Percentiles rank a stretch among this genome's conserved stretches.
Evolutionary conservation across 2,329 filamentous ascomycete genomes (phyloP).

Genomic region (Huntiella omanensis): DNA sequence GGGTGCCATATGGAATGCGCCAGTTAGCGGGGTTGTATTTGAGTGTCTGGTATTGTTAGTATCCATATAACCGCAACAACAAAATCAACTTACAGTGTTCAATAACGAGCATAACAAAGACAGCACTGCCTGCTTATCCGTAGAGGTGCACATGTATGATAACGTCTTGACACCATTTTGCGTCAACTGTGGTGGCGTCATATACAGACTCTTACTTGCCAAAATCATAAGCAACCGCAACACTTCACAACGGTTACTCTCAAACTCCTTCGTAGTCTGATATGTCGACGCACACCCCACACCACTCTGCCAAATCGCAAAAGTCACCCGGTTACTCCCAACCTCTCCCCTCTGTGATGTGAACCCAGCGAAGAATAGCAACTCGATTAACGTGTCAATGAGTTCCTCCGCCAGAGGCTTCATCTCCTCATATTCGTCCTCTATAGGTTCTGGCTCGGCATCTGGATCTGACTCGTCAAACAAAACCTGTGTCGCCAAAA

Average conservation of each 20-base stretch:
- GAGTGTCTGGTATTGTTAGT: conserved; percentile 41
- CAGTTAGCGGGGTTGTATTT: conserved; percentile 93
- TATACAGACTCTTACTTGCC: conserved; percentile 84
- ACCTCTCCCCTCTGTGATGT: conserved; percentile 58
- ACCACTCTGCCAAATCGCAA: conserved; percentile 94
- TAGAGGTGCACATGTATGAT: conserved; percentile 72
- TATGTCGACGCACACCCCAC: conserved; percentile 86
- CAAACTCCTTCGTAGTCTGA: conserved; percentile 75
- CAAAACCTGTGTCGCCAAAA: conserved; percentile 54
- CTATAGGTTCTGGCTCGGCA: conserved; percentile 24
- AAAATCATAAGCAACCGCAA: conserved; percentile 70
- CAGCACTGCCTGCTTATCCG: conserved; percentile 80
- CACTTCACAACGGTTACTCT: conserved; percentile 84
- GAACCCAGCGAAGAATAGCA: conserved; percentile 82
- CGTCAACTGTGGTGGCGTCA: conserved; percentile 60
- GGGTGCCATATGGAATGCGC: conserved; percentile 83
- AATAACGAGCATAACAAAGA: conserved; percentile 81
- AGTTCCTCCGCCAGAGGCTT: conserved; percentile 85
- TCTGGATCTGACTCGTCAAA: conserved; percentile 54
- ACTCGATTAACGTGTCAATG: conserved; percentile 71
- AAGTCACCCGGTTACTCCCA: conserved; percentile 64
- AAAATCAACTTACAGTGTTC: conserved; percentile 53
- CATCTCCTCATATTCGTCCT: conserved; percentile 55
- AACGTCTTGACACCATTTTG: conserved; percentile 67
- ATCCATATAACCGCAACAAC: not conserved